Percentiles rank a stretch among this genome's conserved stretches.
Conservation (phyloP, 2,329 filamentous ascomycete genomes). For the Neurospora crassa region DNA sequence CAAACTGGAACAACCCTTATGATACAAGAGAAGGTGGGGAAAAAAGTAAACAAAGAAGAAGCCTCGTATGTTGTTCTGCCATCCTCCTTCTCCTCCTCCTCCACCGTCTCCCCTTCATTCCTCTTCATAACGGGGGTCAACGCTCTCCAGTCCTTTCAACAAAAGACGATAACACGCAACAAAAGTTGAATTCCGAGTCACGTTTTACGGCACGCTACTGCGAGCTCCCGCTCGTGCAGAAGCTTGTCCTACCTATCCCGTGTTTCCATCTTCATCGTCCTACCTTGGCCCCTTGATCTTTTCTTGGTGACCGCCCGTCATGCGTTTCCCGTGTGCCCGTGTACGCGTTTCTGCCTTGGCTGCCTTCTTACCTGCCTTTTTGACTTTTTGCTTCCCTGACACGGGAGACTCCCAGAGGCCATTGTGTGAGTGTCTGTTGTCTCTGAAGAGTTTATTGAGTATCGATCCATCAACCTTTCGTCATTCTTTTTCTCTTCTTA, state of each 20-base stretch:
- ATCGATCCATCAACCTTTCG: no score
- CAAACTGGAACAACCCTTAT: background rate
- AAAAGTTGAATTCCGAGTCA: background rate
- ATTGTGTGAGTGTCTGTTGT: background rate
- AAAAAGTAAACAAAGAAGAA: no score
- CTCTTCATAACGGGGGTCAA: background rate
- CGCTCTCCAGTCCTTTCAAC: background rate
- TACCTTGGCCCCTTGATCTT: background rate
- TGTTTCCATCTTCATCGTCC: background rate
- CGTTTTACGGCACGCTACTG: background rate
- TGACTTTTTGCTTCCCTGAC: background rate
- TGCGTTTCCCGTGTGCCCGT: background rate
- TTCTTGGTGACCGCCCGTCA: background rate
- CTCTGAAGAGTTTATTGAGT: background rate
- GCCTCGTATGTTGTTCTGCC: background rate
- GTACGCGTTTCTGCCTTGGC: background rate
- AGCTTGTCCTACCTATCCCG: background rate
- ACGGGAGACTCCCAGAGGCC: background rate
- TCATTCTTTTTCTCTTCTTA: no score
- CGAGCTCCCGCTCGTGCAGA: background rate
- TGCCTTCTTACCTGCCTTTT: background rate
- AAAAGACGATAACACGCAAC: background rate
- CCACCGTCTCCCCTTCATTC: background rate
- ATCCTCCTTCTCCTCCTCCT: background rate
- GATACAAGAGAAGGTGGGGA: background rate